These are phyloP conservation scores for Usnea hakonensis DNA, from an alignment of 495 filamentous ascomycete species.

Conservation along the genomic window DNA sequence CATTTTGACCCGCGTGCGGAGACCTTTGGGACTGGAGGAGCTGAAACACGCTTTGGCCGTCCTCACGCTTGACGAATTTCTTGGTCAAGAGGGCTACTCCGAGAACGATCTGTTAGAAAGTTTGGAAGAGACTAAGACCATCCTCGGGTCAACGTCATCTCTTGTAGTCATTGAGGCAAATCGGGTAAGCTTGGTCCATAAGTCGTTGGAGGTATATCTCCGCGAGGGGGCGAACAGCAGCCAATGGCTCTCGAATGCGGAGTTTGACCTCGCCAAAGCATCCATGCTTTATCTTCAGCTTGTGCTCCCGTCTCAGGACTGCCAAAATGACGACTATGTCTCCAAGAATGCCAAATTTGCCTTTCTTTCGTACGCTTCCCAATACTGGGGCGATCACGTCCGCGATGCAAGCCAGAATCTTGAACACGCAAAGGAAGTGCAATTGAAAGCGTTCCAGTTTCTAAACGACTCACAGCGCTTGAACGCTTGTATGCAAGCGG, in stretches of 20 bases:
- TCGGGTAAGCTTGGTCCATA: constrained; percentile 18
- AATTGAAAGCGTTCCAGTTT: constrained; percentile 8
- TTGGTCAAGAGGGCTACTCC: neutral
- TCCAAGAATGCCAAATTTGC: constrained; percentile 13
- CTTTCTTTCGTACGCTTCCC: constrained; percentile 22
- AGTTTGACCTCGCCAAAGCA: constrained; percentile 16
- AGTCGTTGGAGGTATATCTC: constrained; percentile 20
- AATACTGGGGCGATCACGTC: constrained; percentile 27
- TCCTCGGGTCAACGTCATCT: constrained; percentile 21
- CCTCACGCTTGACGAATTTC: neutral
- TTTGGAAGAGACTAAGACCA: constrained; percentile 6
- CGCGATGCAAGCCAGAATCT: constrained; percentile 11
- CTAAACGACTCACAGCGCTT: constrained; percentile 13
- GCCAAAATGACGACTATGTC: constrained; percentile 17
- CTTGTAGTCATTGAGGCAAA: constrained; percentile 19
- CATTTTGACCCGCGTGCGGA: constrained; percentile 7
- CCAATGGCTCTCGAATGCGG: constrained; percentile 15
- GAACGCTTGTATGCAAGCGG: constrained; percentile 24
- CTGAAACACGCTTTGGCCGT: constrained; percentile 22
- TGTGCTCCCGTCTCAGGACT: constrained; percentile 17
- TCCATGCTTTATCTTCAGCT: constrained; percentile 21
- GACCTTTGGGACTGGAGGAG: constrained; percentile 21
- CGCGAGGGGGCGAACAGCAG: constrained; percentile 8
- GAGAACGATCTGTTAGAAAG: constrained; percentile 6
- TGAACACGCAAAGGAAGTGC: constrained; percentile 3